Conservation (phyloP, 106 monocot species). For the Acanthochlamys bracteata region DNA sequence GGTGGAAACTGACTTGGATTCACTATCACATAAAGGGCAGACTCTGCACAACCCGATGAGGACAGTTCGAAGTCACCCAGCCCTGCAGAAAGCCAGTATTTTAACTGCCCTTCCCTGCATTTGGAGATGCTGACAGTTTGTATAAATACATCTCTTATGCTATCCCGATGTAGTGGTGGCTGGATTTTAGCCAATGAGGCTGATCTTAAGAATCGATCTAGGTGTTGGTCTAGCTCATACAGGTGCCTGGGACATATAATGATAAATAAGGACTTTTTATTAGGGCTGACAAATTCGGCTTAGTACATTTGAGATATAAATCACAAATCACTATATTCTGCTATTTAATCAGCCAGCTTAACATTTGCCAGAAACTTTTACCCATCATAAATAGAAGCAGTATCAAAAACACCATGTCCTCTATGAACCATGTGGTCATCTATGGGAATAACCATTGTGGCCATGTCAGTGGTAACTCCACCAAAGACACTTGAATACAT, state of each 20-base stretch:
- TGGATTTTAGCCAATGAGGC: conserved; percentile 79
- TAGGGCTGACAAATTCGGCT: no score
- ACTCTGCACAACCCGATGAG: conserved; percentile 46
- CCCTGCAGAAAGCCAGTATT: conserved; percentile 90
- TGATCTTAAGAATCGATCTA: conserved; percentile 72
- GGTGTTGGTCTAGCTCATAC: conserved; percentile 86
- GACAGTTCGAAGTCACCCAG: conserved; percentile 81
- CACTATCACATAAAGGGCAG: conserved; percentile 68
- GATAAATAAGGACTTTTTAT: no score
- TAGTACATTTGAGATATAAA: no score
- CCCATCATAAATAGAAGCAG: conserved; percentile 85
- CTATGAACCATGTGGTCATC: conserved; percentile 98
- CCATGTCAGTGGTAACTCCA: conserved; percentile 80
- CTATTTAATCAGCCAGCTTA: no score
- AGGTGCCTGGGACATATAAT: conserved; percentile 45
- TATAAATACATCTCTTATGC: conserved; percentile 52
- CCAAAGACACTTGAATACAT: conserved; percentile 91
- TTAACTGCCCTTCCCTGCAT: conserved; percentile 58
- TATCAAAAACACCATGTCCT: conserved; percentile 97
- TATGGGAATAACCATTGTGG: conserved; percentile 74
- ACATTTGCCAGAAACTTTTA: no score
- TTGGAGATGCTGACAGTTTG: conserved; percentile 68
- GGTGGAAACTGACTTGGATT: conserved; percentile 23
- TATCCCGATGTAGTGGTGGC: conserved; percentile 55
- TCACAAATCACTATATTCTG: no score